Percentiles rank a stretch among this genome's conserved stretches.
These are phyloP conservation scores for Paramecium sonneborni DNA, from an alignment of 73 alveolate species.

Conservation along the genomic window DNA sequence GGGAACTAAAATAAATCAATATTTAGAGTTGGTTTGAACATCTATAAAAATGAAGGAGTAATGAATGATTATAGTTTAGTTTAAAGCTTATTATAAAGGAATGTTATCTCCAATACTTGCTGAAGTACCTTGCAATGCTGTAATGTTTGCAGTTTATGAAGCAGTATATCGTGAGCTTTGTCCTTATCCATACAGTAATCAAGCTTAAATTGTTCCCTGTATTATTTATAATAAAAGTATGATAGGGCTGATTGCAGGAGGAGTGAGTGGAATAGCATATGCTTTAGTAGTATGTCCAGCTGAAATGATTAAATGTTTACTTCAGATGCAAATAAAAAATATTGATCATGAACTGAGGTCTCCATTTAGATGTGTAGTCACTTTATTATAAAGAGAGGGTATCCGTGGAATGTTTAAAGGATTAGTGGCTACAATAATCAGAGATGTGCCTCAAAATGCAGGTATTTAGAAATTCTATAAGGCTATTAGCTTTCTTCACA, in stretches of 20 bases:
- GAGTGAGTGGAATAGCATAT: conserved; percentile 40
- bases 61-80: not conserved
- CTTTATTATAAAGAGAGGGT: conserved; percentile 1
- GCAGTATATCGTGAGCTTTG: not conserved
- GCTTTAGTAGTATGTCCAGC: conserved; percentile 37
- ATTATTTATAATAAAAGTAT: not conserved
- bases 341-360: not conserved
- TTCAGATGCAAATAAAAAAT: conserved; percentile 26
- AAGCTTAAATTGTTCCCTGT: not conserved
- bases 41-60: conserved; percentile 25
- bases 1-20: not conserved
- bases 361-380: not conserved
- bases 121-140: conserved; percentile 38
- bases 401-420: conserved; percentile 18
- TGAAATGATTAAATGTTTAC: conserved; percentile 37
- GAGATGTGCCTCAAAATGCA: conserved; percentile 57
- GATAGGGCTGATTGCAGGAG: conserved; percentile 42
- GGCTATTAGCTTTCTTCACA: not conserved
- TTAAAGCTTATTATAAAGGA: conserved; percentile 54
- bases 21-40: not conserved
- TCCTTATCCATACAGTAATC: not conserved
- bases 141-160: conserved; percentile 26
- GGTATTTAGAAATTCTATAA: not conserved
- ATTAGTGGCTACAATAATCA: conserved; percentile 6
- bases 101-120: conserved; percentile 41